Base-by-base conservation (phyloP, 2,329 filamentous ascomycete genomes). In the Diaporthe ilicicola region DNA sequence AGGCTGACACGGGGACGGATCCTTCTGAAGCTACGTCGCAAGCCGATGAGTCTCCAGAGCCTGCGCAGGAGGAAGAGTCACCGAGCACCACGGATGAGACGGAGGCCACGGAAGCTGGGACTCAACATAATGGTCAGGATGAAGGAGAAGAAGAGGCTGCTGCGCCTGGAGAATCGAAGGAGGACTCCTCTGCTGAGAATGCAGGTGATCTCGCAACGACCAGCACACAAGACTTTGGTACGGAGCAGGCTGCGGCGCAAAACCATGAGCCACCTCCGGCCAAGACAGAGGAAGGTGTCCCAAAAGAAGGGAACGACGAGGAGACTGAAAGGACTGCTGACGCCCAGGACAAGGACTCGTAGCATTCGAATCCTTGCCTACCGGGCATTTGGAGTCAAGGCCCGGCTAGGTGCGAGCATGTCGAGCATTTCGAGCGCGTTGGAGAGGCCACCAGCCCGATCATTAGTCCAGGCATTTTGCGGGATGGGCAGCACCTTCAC, bases 41-140 rank as follows among this genome's bases (percentile, higher is more conserved):
- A n/a, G 27, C 42, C 22, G 39, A 59, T 29, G 53, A 59, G 22
- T 4, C 44, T 24, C 17, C 53, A 19, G 22, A 51, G 34, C 54
- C 50, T 46, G 24, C 27, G 44, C 17, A 44, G 4, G 72, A 79
- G 34, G 78, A 78, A 55, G 73, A 76, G 13, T 74, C 75, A 44
- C 22, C 53, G 9, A 62, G 46, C 22, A 29, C 44, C 10, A 15
- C n/a, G n/a, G 53, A 67, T 17, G 61, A 69, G 8, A 12, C 61
- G 15, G 70, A 51, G 50, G 6, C 66, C 24, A 55, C 61, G 19
- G 32, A 71, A 19, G 53, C 37, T 5, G 54, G 27, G n/a, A 42
- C 15, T 34, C 46, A 70, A 29, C 32, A 37, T 13, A 53, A 64
- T n/a, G 37, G 15, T 17, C 53, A 61, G 9, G 54, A 51, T 9